Conservation (phyloP, 2,329 filamentous ascomycete genomes). For the Pestalotiopsis fici region DNA sequence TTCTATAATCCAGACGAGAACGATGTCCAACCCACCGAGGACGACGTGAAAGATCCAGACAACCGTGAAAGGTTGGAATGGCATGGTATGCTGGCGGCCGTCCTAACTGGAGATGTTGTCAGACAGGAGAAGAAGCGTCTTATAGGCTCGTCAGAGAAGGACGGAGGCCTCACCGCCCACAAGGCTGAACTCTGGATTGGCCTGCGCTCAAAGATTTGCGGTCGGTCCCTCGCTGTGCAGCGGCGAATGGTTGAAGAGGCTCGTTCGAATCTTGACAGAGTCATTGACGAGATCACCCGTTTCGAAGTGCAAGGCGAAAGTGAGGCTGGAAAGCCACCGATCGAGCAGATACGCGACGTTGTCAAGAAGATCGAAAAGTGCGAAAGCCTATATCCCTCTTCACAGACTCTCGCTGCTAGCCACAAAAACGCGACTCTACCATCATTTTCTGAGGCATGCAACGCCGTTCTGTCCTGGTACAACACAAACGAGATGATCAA, state of each 20-base stretch:
- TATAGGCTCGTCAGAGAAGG: slow-evolving; percentile 71
- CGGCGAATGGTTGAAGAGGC: slow-evolving; percentile 86
- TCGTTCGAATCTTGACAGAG: slow-evolving; percentile 69
- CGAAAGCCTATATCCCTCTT: slow-evolving; percentile 82
- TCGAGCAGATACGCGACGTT: slow-evolving; percentile 87
- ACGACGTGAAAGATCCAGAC: slow-evolving; percentile 84
- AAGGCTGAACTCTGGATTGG: slow-evolving; percentile 87
- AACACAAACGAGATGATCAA: slow-evolving; percentile 97
- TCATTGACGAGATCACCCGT: slow-evolving; percentile 84
- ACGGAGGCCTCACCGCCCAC: slow-evolving; percentile 63
- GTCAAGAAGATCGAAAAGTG: slow-evolving; percentile 89
- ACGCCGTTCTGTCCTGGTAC: slow-evolving; percentile 92
- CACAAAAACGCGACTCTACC: slow-evolving; percentile 77
- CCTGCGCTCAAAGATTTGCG: slow-evolving; percentile 80
- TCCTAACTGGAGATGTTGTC: slow-evolving; percentile 94
- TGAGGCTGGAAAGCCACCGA: slow-evolving; percentile 84
- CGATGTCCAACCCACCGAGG: slow-evolving; percentile 81
- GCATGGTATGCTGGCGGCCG: slow-evolving; percentile 96
- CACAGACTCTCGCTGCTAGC: slow-evolving; percentile 69
- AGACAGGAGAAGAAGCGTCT: slow-evolving; percentile 96
- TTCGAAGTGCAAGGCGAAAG: slow-evolving; percentile 94
- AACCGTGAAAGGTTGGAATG: slow-evolving; percentile 93
- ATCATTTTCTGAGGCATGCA: slow-evolving; percentile 78
- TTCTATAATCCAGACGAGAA: slow-evolving; percentile 80
- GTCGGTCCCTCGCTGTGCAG: slow-evolving; percentile 81